These are phyloP conservation scores for Polytrichum commune DNA, from an alignment of 225 moss, liverwort and hornwort genomes.

Conservation along the genomic window DNA sequence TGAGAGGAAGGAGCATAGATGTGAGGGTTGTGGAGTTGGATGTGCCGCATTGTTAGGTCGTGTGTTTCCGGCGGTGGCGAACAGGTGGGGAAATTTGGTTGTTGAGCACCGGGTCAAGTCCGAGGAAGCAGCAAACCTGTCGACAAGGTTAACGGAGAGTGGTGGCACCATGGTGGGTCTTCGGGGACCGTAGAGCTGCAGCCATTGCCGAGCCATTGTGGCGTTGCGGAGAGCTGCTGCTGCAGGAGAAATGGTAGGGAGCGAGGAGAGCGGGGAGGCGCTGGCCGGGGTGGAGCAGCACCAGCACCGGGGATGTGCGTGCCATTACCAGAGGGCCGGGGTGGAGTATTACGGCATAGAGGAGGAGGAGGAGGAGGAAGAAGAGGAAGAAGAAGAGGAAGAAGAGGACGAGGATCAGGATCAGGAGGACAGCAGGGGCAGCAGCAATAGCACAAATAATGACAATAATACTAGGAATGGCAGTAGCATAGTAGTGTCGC, in stretches of 20 bases:
- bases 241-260: neutral
- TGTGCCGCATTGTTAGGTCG: no score
- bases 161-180: no score
- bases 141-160: no score
- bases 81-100: no score
- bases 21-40: no score
- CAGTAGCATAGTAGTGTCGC: constrained; percentile 17
- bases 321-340: constrained; percentile 3
- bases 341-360: constrained; percentile 10
- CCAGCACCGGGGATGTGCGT: neutral
- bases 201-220: no score
- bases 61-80: no score
- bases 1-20: no score
- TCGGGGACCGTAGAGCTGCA: no score
- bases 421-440: neutral
- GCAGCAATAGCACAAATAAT: neutral
- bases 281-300: neutral
- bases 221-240: no score
- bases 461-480: neutral
- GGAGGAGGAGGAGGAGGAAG: constrained; percentile 3
- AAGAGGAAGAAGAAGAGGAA: constrained; percentile 1
- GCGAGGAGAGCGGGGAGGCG: constrained; percentile 1
- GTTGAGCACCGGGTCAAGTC: no score
- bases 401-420: neutral
- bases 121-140: no score